Conservation (phyloP, 495 filamentous ascomycete genomes). For the Parachaetomium inaequale region DNA sequence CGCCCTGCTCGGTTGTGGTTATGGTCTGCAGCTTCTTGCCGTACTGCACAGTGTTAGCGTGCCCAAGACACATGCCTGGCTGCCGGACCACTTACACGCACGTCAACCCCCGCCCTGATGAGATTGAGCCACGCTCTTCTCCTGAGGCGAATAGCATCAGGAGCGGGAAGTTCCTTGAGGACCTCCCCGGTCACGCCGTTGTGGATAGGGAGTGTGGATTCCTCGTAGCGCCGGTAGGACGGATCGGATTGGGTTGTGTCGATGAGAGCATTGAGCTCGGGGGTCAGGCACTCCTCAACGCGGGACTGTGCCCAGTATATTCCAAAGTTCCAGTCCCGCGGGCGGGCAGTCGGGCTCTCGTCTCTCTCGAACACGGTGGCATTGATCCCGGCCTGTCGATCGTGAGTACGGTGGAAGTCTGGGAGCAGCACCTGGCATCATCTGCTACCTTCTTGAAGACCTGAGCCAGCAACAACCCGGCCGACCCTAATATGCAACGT, state of each 20-base stretch:
- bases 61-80: too few species aligned
- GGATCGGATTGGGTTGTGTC: slow-evolving; percentile 43
- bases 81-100: slow-evolving; percentile 30
- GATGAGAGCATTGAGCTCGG: slow-evolving; percentile 32
- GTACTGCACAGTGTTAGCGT: slow-evolving; percentile 19
- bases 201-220: slow-evolving; percentile 37
- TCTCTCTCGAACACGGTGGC: slow-evolving; percentile 48
- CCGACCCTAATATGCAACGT: slow-evolving; percentile 1
- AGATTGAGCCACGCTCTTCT: slow-evolving; percentile 41
- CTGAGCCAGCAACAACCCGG: slow-evolving; percentile 4
- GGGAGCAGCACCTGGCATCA: background rate
- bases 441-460: slow-evolving; percentile 1
- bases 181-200: slow-evolving; percentile 44
- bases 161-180: slow-evolving; percentile 34
- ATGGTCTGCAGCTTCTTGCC: slow-evolving; percentile 10
- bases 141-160: slow-evolving; percentile 41
- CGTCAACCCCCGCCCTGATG: slow-evolving; percentile 39
- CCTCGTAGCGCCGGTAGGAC: slow-evolving; percentile 25
- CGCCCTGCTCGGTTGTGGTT: slow-evolving; percentile 6
- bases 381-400: slow-evolving; percentile 38
- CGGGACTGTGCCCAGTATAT: slow-evolving; percentile 47
- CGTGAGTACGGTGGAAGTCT: background rate
- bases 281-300: slow-evolving; percentile 38
- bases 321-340: slow-evolving; percentile 50
- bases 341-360: slow-evolving; percentile 28